Evolutionary conservation across 2,329 filamentous ascomycete genomes (phyloP).

Genomic region (Purpureocillium lavendulum): DNA sequence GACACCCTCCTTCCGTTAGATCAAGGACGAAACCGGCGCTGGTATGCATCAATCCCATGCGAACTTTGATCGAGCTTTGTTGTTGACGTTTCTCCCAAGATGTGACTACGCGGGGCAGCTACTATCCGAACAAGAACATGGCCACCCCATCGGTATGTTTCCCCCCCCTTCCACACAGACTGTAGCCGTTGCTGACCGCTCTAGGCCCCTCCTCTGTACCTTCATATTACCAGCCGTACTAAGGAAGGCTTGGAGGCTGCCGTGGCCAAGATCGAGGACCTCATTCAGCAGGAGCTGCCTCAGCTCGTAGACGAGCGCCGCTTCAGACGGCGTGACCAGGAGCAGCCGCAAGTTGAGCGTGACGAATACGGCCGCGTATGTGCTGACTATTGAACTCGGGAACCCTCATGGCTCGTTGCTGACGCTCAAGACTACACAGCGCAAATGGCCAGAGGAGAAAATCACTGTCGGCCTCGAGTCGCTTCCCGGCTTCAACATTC

Average conservation of each 20-base stretch:
- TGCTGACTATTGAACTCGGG: too few relatives aligned
- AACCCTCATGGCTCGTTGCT: too few relatives aligned
- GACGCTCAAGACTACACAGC: slow-evolving; percentile 39
- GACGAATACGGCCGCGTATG: slow-evolving; percentile 84
- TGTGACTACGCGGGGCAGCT: slow-evolving; percentile 95
- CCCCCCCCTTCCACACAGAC: too few relatives aligned
- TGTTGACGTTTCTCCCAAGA: slow-evolving; percentile 58
- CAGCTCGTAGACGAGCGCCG: slow-evolving; percentile 91
- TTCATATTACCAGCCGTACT: slow-evolving; percentile 87
- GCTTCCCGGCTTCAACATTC: slow-evolving; percentile 88
- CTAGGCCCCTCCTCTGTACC: slow-evolving; percentile 85
- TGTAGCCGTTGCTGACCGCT: slow-evolving; percentile 2
- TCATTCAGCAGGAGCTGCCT: slow-evolving; percentile 93
- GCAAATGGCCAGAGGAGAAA: slow-evolving; percentile 97
- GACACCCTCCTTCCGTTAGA: slow-evolving; percentile 89
- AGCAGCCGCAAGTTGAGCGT: slow-evolving; percentile 66
- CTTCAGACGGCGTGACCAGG: slow-evolving; percentile 74
- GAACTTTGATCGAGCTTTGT: slow-evolving; percentile 27
- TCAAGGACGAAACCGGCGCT: slow-evolving; percentile 99
- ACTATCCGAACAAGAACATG: slow-evolving; percentile 97
- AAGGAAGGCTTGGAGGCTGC: slow-evolving; percentile 90
- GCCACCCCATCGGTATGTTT: slow-evolving; percentile 77
- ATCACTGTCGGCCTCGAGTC: slow-evolving; percentile 88
- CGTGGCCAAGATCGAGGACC: slow-evolving; percentile 79
- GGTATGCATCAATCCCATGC: slow-evolving; percentile 63